Conservation (phyloP, 306 rosid species). For the Castanea crenata region DNA sequence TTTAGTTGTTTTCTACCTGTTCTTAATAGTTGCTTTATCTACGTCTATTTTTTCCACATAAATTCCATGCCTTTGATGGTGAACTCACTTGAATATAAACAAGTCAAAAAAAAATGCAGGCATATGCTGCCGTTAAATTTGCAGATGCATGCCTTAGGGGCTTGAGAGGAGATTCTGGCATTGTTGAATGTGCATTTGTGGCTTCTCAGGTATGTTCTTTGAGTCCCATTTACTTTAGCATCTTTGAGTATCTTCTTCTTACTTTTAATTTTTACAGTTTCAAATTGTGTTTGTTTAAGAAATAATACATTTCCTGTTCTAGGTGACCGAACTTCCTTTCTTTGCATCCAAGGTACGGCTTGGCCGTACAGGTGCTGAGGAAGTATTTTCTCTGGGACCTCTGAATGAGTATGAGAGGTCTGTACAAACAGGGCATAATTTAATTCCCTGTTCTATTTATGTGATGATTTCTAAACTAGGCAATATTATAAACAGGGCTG, state of each 20-base stretch:
- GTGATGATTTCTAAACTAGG: neutral
- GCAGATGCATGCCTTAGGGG: slow-evolving; percentile 75
- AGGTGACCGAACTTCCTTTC: slow-evolving; percentile 95
- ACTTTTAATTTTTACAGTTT: neutral
- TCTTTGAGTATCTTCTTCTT: slow-evolving; percentile 1
- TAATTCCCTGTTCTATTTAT: neutral
- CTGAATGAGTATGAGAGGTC: slow-evolving; percentile 87
- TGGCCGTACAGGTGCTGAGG: slow-evolving; percentile 83
- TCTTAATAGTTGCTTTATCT: neutral
- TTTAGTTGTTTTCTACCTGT: slow-evolving; percentile 20
- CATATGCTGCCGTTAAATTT: slow-evolving; percentile 91
- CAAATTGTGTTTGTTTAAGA: neutral
- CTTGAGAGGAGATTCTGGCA: slow-evolving; percentile 77
- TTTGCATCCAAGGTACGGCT: slow-evolving; percentile 84
- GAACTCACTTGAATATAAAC: neutral
- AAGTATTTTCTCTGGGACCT: slow-evolving; percentile 72
- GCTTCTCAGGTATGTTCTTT: slow-evolving; percentile 57
- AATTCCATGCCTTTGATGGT: neutral
- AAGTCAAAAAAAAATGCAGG: slow-evolving; percentile 43
- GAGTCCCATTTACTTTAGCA: neutral
- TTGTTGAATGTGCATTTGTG: slow-evolving; percentile 80
- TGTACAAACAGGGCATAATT: slow-evolving; percentile 10
- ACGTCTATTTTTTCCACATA: neutral
- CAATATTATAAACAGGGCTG: slow-evolving; percentile 40
- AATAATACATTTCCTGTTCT: slow-evolving; percentile 4